Evolutionary conservation across 2,329 filamentous ascomycete species (phyloP).

Genomic region (Aspergillus sojae): DNA sequence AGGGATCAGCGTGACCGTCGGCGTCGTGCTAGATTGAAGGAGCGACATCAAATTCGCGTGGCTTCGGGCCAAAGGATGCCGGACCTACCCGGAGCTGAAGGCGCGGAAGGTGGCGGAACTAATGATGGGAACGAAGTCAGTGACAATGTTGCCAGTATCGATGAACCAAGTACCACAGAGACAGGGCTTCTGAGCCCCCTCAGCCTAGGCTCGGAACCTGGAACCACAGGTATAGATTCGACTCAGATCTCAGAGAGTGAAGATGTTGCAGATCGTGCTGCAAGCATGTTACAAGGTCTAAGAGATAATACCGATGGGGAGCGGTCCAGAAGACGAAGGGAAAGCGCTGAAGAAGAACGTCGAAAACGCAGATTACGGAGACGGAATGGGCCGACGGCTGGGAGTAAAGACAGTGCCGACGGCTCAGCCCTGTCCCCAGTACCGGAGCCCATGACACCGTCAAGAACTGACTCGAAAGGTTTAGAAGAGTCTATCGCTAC

Average conservation of each 20-base stretch:
- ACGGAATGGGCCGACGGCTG: conserved; percentile 54
- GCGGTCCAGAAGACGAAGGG: conserved; percentile 65
- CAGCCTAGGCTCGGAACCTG: conserved; percentile 36
- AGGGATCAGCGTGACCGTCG: conserved; percentile 87
- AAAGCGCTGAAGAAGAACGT: conserved; percentile 79
- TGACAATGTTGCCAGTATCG: conserved; percentile 9
- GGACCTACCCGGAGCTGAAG: conserved; percentile 61
- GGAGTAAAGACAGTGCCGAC: conserved; percentile 42
- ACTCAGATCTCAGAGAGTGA: conserved; percentile 56
- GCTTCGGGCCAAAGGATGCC: conserved; percentile 89
- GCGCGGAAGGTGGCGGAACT: conserved; percentile 58
- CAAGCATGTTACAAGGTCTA: conserved; percentile 80
- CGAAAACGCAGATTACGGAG: conserved; percentile 67
- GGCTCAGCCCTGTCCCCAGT: conserved; percentile 33
- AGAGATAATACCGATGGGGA: conserved; percentile 62
- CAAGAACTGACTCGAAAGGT: conserved; percentile 24
- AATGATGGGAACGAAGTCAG: conserved; percentile 44
- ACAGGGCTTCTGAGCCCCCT: conserved; percentile 55
- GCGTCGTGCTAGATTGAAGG: conserved; percentile 83
- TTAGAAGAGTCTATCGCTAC: conserved; percentile 25
- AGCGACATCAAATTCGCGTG: conserved; percentile 84
- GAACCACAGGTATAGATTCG: conserved; percentile 33
- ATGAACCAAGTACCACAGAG: conserved; percentile 46
- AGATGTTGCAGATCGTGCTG: conserved; percentile 83
- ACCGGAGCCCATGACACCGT: conserved; percentile 35